A percentile compares a stretch with the other conserved stretches of the same genome.
Conservation (phyloP, 139 green algal species). For the Chlorella sp. region DNA sequence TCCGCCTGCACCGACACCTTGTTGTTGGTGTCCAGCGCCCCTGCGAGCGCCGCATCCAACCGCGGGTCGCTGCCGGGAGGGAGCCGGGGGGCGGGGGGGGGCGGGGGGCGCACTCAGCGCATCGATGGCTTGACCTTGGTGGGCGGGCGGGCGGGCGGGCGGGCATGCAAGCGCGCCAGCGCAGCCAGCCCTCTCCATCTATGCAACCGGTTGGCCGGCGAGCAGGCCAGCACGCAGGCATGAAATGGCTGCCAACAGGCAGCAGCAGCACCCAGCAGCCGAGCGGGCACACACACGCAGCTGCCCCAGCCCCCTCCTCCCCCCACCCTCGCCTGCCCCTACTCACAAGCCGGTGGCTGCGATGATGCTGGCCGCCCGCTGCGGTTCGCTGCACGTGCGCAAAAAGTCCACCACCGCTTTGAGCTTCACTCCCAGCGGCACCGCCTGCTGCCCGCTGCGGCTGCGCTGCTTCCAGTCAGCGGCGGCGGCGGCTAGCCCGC, state of each 20-base stretch:
- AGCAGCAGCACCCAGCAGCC: neutral
- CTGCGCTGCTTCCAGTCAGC: conserved; percentile 18
- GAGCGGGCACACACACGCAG: neutral
- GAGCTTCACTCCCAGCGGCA: conserved; percentile 31
- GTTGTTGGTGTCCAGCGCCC: conserved; percentile 3
- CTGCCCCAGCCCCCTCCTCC: too few species aligned
- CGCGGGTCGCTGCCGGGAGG: neutral
- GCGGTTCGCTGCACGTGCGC: conserved; percentile 3
- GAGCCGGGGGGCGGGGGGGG: neutral
- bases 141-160: neutral
- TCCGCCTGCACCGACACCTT: conserved; percentile 17
- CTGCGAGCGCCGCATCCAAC: neutral
- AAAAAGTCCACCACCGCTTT: conserved; percentile 44
- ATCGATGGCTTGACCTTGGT: too few species aligned
- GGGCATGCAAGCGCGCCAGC: neutral
- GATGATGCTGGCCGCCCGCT: neutral
- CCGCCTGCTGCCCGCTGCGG: neutral
- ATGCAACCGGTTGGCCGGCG: too few species aligned
- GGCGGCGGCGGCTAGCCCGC: neutral
- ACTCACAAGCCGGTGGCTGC: conserved; percentile 26
- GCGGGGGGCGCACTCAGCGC: neutral
- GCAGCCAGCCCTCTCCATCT: too few species aligned
- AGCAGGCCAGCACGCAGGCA: too few species aligned
- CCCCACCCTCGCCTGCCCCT: too few species aligned
- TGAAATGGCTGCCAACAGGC: neutral